Evolutionary conservation across 78 protist species (phyloP).

Genomic region (Fonticula alba): DNA sequence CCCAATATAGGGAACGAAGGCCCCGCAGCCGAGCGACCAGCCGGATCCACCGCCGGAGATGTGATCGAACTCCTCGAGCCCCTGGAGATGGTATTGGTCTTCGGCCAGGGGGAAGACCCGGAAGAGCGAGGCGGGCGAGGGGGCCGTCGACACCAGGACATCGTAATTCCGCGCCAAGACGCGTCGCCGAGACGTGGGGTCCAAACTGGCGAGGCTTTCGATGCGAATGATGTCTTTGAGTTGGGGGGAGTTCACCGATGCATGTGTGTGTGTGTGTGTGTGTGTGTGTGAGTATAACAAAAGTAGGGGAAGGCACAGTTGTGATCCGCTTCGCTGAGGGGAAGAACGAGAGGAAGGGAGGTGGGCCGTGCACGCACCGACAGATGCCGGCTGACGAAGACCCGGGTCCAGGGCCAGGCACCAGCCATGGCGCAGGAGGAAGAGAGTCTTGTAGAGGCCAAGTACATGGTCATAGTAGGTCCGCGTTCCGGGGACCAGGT

Average conservation of each 20-base stretch:
- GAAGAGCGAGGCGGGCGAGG: slow-evolving; percentile 22
- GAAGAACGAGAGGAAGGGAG: neutral
- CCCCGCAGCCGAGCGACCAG: no score
- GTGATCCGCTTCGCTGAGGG: neutral
- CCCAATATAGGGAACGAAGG: neutral
- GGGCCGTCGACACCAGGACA: slow-evolving; percentile 61
- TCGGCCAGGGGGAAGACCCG: slow-evolving; percentile 3
- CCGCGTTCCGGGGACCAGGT: no score
- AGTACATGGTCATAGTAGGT: slow-evolving; percentile 55
- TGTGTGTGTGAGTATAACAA: neutral
- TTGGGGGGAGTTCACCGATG: no score
- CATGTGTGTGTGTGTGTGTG: no score
- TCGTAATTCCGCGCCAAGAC: slow-evolving; percentile 46
- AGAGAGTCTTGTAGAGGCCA: slow-evolving; percentile 43
- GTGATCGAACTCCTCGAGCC: slow-evolving; percentile 31
- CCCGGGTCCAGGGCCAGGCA: neutral
- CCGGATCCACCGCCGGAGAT: no score
- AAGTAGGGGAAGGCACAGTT: neutral
- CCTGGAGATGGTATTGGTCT: slow-evolving; percentile 44
- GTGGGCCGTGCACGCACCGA: neutral
- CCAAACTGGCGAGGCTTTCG: slow-evolving; percentile 37
- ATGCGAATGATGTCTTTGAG: slow-evolving; percentile 25
- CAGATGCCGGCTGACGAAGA: neutral
- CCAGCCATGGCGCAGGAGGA: slow-evolving; percentile 21
- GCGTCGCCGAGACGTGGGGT: slow-evolving; percentile 21